These are phyloP conservation scores for Glarea lozoyensis DNA, from an alignment of 495 filamentous ascomycete genomes.

Conservation along the genomic window DNA sequence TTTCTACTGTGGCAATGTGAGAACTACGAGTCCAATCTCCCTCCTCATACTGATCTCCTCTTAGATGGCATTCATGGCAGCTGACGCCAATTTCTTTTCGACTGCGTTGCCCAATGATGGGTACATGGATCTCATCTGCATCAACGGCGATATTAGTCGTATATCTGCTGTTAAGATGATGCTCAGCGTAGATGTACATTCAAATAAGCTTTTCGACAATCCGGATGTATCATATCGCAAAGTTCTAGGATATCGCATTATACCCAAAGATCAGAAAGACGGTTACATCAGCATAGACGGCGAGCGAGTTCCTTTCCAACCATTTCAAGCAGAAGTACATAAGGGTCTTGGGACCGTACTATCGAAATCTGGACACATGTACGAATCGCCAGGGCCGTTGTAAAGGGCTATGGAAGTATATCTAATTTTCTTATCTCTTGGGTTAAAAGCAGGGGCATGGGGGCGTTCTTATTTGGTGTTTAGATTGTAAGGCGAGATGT, in stretches of 20 bases:
- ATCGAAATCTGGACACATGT: conserved; percentile 55
- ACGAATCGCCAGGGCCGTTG: conserved; percentile 58
- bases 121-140: conserved; percentile 71
- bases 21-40: conserved; percentile 13
- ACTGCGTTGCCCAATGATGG: conserved; percentile 79
- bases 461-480: conserved; percentile 3
- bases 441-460: background rate
- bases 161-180: conserved; percentile 55
- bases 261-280: conserved; percentile 56
- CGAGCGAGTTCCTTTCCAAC: conserved; percentile 73
- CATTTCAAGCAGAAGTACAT: conserved; percentile 87
- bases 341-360: conserved; percentile 76
- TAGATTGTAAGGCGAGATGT: conserved; percentile 3
- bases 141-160: conserved; percentile 65
- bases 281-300: conserved; percentile 95
- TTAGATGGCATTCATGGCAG: conserved; percentile 82
- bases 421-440: conserved; percentile 4
- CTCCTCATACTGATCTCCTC: background rate
- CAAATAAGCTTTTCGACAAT: conserved; percentile 67
- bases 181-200: conserved; percentile 58
- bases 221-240: conserved; percentile 74
- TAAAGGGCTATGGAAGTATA: too few species aligned
- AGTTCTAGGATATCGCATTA: conserved; percentile 70
- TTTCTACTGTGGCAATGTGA: conserved; percentile 84
- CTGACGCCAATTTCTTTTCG: conserved; percentile 82